phyloP scores from a whole-genome alignment of 352 stramenopile genomes.

The Globisporangium takayamanum region DNA sequence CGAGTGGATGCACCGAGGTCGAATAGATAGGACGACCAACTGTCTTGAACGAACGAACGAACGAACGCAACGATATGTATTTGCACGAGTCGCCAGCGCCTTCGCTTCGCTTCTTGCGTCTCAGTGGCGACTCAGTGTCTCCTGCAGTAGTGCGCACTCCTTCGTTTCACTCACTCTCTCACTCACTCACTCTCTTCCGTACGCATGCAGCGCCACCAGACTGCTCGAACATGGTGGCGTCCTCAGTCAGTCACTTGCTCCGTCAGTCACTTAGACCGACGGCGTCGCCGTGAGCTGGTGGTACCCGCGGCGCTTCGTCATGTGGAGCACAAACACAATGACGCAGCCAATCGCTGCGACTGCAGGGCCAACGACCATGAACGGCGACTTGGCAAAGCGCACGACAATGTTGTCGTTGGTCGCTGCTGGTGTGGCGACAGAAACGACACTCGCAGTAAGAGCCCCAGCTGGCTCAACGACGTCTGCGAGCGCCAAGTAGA shows the following conservation, averaged over 20 bases:
- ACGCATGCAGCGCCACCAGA: background rate
- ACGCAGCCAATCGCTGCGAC: slow-evolving; percentile 21
- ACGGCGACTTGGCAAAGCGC: slow-evolving; percentile 9
- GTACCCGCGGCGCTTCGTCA: slow-evolving; percentile 53
- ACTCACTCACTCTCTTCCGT: background rate
- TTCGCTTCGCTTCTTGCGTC: background rate
- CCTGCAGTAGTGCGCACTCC: background rate
- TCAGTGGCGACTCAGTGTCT: too few species aligned
- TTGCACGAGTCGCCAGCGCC: background rate
- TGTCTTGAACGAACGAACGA: background rate
- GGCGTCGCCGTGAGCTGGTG: slow-evolving; percentile 22
- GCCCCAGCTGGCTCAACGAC: slow-evolving; percentile 19
- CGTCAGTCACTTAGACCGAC: background rate
- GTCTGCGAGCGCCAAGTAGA: slow-evolving; percentile 71
- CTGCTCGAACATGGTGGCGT: too few species aligned
- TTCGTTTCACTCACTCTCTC: background rate
- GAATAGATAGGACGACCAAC: slow-evolving; percentile 7
- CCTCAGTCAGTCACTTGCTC: background rate
- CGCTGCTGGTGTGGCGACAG: background rate
- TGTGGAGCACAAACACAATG: slow-evolving; percentile 24
- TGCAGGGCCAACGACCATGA: slow-evolving; percentile 15
- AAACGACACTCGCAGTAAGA: slow-evolving; percentile 2
- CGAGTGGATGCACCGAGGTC: slow-evolving; percentile 2
- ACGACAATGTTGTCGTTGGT: slow-evolving; percentile 1
- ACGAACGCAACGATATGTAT: background rate